Percentiles rank a stretch among this genome's conserved stretches.
These are phyloP conservation scores for Hypoxylon sp. DNA, from an alignment of 2,329 filamentous ascomycete species.

Conservation along the genomic window DNA sequence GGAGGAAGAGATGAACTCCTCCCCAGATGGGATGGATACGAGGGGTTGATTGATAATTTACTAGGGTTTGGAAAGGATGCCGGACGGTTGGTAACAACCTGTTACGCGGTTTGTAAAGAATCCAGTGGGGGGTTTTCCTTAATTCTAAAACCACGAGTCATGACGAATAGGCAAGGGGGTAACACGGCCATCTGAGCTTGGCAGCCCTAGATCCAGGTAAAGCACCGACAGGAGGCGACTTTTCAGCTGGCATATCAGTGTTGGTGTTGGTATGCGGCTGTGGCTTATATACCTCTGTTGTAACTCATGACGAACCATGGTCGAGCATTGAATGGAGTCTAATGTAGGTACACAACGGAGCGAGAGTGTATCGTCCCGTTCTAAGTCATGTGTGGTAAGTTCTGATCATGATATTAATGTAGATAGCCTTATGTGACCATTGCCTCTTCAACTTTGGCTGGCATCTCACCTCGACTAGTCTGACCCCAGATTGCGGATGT, in stretches of 20 bases:
- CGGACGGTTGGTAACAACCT: conserved; percentile 29
- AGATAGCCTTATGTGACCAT: conserved; percentile 40
- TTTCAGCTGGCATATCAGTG: conserved; percentile 35
- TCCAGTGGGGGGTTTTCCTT: conserved; percentile 26
- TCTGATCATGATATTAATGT: conserved; percentile 32
- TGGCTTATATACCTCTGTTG: conserved; percentile 35
- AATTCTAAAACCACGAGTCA: conserved; percentile 22
- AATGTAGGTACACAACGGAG: conserved; percentile 39
- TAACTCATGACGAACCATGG: conserved; percentile 39
- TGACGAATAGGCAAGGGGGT: conserved; percentile 32
- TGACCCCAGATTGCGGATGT: conserved; percentile 39
- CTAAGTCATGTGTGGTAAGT: conserved; percentile 36
- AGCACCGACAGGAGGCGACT: conserved; percentile 23
- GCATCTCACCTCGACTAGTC: conserved; percentile 33
- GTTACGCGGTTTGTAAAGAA: conserved; percentile 40
- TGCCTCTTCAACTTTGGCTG: conserved; percentile 32
- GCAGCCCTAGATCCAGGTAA: conserved; percentile 41
- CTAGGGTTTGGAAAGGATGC: conserved; percentile 29
- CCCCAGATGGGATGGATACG: conserved; percentile 25
- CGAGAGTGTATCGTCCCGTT: conserved; percentile 32
- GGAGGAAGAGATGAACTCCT: conserved; percentile 15
- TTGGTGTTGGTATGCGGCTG: conserved; percentile 39
- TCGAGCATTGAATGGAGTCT: conserved; percentile 37
- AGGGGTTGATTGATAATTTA: conserved; percentile 20
- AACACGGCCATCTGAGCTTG: conserved; percentile 31